Evolutionary conservation across 495 filamentous ascomycete genomes (phyloP).

Genomic region (Penicillium crystallinum): DNA sequence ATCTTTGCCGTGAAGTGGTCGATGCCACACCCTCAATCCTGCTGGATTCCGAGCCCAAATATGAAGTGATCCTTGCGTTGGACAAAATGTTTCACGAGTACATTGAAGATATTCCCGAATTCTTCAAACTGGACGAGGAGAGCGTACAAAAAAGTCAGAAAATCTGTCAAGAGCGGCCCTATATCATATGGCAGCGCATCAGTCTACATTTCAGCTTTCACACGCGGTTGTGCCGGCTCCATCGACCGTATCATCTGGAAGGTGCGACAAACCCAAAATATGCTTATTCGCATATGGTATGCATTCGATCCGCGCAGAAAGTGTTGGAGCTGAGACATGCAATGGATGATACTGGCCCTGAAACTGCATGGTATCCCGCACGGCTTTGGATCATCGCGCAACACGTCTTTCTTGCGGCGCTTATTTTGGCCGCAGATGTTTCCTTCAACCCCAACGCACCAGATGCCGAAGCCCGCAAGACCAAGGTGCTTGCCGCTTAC

Average conservation of each 20-base stretch:
- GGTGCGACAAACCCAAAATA: conserved; percentile 23
- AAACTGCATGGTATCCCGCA: conserved; percentile 1
- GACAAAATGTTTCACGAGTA: conserved; percentile 16
- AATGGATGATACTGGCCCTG: conserved; percentile 20
- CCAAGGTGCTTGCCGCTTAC: conserved; percentile 22
- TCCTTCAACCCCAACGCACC: conserved; percentile 23
- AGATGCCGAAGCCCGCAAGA: conserved; percentile 17
- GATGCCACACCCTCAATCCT: conserved; percentile 22
- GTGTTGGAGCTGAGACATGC: conserved; percentile 23
- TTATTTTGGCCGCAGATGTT: conserved; percentile 25
- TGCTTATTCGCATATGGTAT: conserved; percentile 22
- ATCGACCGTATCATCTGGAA: conserved; percentile 27
- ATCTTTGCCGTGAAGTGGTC: conserved; percentile 27
- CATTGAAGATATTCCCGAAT: conserved; percentile 17
- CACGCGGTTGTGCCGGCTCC: conserved; percentile 26
- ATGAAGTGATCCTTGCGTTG: conserved; percentile 20
- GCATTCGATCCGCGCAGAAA: conserved; percentile 24
- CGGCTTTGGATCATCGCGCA: conserved; percentile 9
- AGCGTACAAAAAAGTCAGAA: conserved; percentile 18
- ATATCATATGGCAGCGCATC: conserved; percentile 22
- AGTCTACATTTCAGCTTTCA: conserved; percentile 21
- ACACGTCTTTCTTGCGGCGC: conserved; percentile 27
- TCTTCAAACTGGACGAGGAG: conserved; percentile 17
- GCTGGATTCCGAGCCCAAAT: conserved; percentile 19
- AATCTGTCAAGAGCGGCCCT: conserved; percentile 21